Percentiles rank a stretch among this genome's conserved stretches.
These are phyloP conservation scores for Polytolypa hystricis DNA, from an alignment of 2,329 filamentous ascomycete genomes.

Conservation along the genomic window DNA sequence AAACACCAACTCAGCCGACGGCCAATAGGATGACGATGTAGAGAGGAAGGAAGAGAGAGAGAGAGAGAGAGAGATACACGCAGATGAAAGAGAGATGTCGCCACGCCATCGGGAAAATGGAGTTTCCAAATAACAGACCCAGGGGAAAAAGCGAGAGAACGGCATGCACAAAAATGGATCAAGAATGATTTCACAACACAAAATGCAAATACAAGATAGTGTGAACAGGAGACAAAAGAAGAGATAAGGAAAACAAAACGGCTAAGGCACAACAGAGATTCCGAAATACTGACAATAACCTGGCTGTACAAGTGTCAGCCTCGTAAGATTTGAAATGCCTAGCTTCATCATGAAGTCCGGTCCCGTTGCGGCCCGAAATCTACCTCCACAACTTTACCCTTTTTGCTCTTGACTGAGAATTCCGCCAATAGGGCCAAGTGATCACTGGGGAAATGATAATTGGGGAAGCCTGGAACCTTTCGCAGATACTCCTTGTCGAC, in stretches of 20 bases:
- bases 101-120: slow-evolving; percentile 20
- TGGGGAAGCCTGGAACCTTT: slow-evolving; percentile 80
- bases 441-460: slow-evolving; percentile 89
- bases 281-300: slow-evolving; percentile 28
- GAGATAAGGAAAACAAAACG: no score
- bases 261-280: slow-evolving; percentile 25
- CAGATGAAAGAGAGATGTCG: slow-evolving; percentile 15
- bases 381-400: slow-evolving; percentile 60
- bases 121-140: slow-evolving; percentile 20
- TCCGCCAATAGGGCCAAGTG: slow-evolving; percentile 84
- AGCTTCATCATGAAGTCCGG: slow-evolving; percentile 13
- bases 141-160: slow-evolving; percentile 9
- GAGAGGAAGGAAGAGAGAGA: slow-evolving; percentile 1
- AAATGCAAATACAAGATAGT: no score
- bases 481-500: slow-evolving; percentile 78
- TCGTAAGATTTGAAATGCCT: slow-evolving; percentile 28
- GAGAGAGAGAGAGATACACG: slow-evolving; percentile 5
- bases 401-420: slow-evolving; percentile 77
- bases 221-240: no score
- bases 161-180: slow-evolving; percentile 14
- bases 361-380: slow-evolving; percentile 47
- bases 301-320: slow-evolving; percentile 28
- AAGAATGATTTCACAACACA: no score
- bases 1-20: slow-evolving; percentile 6
- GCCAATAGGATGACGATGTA: neutral